Conservation (phyloP, 2,329 filamentous ascomycete genomes). For the Cladophialophora bantiana region DNA sequence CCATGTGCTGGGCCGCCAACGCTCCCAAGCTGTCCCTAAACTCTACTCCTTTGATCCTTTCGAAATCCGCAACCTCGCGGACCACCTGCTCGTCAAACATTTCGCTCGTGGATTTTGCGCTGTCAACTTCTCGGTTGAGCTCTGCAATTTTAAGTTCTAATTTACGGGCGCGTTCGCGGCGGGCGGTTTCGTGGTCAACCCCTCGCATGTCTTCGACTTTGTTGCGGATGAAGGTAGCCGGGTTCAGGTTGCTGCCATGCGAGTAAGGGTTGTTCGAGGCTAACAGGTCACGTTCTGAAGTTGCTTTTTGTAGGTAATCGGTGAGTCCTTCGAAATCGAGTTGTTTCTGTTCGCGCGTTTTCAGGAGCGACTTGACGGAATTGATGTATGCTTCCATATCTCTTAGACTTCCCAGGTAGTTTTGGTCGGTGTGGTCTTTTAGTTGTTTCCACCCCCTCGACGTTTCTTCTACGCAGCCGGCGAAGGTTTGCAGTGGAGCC, state of each 20-base stretch:
- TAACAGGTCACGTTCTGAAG: conserved; percentile 81
- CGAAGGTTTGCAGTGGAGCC: conserved; percentile 81
- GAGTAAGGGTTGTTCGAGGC: conserved; percentile 68
- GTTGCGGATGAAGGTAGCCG: conserved; percentile 84
- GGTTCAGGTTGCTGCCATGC: conserved; percentile 67
- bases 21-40: conserved; percentile 86
- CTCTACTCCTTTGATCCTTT: conserved; percentile 93
- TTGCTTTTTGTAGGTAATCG: conserved; percentile 92
- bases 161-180: conserved; percentile 85
- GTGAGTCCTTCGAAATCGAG: conserved; percentile 96
- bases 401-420: conserved; percentile 88
- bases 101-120: conserved; percentile 83
- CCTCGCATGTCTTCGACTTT: conserved; percentile 97
- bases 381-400: conserved; percentile 95
- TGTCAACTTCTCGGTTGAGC: conserved; percentile 86
- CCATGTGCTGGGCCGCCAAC: conserved; percentile 82
- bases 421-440: conserved; percentile 90
- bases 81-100: conserved; percentile 97
- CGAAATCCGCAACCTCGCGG: conserved; percentile 90
- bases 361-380: conserved; percentile 86
- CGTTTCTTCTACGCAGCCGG: conserved; percentile 83
- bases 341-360: conserved; percentile 95
- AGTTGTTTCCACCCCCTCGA: conserved; percentile 78
- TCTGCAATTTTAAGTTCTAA: conserved; percentile 92
- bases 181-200: conserved; percentile 91